Conservation (phyloP, 1,284 basidiomycete genomes). For the Cutaneotrichosporon daszewskae region DNA sequence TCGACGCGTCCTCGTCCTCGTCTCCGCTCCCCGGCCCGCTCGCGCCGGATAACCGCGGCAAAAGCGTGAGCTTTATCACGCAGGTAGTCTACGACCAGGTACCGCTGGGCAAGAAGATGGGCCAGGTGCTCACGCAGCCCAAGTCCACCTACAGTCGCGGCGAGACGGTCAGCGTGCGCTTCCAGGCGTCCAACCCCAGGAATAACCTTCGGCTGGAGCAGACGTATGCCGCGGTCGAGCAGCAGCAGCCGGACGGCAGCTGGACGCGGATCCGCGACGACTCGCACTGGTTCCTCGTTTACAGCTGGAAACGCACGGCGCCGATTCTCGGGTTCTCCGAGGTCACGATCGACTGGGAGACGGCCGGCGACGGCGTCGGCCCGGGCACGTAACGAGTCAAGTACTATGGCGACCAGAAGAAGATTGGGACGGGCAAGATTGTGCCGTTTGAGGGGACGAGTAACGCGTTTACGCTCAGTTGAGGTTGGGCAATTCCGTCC, state of each 20-base stretch:
- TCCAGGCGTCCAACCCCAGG: slow-evolving; percentile 15
- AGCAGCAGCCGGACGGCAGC: not conserved
- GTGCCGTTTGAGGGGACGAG: slow-evolving; percentile 5
- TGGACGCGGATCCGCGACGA: slow-evolving; percentile 11
- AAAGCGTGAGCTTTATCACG: slow-evolving; percentile 1
- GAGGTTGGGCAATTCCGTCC: too few species aligned
- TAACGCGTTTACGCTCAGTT: not conserved
- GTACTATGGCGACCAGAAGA: slow-evolving; percentile 14
- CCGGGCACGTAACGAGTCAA: slow-evolving; percentile 10
- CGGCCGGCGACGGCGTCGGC: slow-evolving; percentile 1
- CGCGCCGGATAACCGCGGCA: slow-evolving; percentile 7
- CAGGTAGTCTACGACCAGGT: slow-evolving; percentile 9
- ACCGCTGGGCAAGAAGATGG: slow-evolving; percentile 6
- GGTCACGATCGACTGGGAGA: slow-evolving; percentile 13
- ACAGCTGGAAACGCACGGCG: slow-evolving; percentile 9
- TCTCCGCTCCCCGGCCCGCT: not conserved
- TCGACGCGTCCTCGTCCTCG: not conserved
- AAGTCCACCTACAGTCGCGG: not conserved
- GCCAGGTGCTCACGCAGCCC: slow-evolving; percentile 7
- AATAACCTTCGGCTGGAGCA: slow-evolving; percentile 17
- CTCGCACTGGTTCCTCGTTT: slow-evolving; percentile 10
- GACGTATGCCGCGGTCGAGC: slow-evolving; percentile 13
- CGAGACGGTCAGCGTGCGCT: not conserved
- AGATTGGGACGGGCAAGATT: slow-evolving; percentile 3
- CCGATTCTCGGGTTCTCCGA: not conserved